Evolutionary conservation across 106 monocot species (phyloP), one percentile per base, ranked within the genome.

Genomic region (Ottelia alismoides): DNA sequence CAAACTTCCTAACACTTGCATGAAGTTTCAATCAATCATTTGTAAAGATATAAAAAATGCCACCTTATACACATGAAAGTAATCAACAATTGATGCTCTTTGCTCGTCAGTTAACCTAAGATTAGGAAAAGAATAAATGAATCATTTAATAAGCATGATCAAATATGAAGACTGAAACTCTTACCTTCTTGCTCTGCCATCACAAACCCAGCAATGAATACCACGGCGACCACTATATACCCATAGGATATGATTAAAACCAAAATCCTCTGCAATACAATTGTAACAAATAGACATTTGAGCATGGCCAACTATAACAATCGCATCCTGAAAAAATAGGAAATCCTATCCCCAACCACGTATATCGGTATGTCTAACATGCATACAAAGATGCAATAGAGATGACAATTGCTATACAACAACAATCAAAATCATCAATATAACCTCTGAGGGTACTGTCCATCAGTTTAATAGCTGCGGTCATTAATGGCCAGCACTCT

Each of bases 131-230:
- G 20, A 21, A 4, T 16, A 24, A 1, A 22, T 28, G 19, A 62
- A 50, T 22, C 17, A 62, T 12, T 1, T 25, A 1, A 20, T 3
- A 49, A 30, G 12, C 20, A 10, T 6, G 16, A 43, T 43, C 16
- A 43, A 43, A 6, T 43, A 7, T 43, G 16, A 16, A 7, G 40
- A n/a, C 9, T 46, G 32, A 20, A 16, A 2, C 47, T 25, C 29
- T 61, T 21, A 98, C 96, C 79, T 89, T 85, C 96, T 85, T 29
- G 89, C 96, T 68, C 70, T 85, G n/a, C 74, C 28, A 77, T 98
- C 96, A 70, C 96, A 98, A 14, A 98, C 85, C 96, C 96, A 98
- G 60, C 96, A 98, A 73, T 98, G 96, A 52, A 98, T 85, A 58
- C 96, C 96, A 75, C 96, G 96, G 17, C 96, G 75, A 2, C 96